phyloP scores from a whole-genome alignment of 257 asterid species.

The Pogostemon cablin region DNA sequence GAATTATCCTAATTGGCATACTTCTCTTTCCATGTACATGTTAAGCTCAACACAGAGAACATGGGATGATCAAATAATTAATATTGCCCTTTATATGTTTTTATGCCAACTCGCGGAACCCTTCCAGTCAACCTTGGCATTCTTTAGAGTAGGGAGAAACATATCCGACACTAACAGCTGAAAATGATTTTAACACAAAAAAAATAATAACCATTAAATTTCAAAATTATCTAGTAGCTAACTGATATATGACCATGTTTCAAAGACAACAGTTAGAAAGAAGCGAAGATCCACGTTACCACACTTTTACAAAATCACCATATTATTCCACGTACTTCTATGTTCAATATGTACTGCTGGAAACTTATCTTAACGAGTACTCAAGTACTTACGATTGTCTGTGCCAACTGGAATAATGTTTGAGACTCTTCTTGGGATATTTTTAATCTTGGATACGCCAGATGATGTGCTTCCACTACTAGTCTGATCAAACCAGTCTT shows the following conservation, averaged over 20 bases:
- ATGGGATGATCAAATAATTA: constrained; percentile 7
- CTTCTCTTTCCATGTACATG: not conserved
- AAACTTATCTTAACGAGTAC: constrained; percentile 15
- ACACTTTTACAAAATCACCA: constrained; percentile 1
- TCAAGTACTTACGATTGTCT: constrained; percentile 63
- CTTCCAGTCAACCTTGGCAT: constrained; percentile 13
- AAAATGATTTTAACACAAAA: too few species aligned
- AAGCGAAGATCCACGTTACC: constrained; percentile 10
- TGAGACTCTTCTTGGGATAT: constrained; percentile 78
- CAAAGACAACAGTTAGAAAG: constrained; percentile 6
- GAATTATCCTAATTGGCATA: not conserved
- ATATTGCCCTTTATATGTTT: not conserved
- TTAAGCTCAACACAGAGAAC: not conserved
- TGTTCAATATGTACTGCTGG: constrained; percentile 9
- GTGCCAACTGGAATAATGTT: constrained; percentile 64
- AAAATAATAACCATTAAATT: not conserved
- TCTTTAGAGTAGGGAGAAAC: not conserved
- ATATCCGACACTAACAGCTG: too few species aligned
- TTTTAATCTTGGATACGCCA: constrained; percentile 29
- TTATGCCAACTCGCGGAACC: not conserved
- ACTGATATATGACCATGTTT: not conserved
- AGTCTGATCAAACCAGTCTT: constrained; percentile 86
- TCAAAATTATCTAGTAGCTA: not conserved
- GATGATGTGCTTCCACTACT: constrained; percentile 40
- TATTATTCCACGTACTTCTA: not conserved